Evolutionary conservation across 768 basidiomycete species (phyloP), one percentile per base, ranked within the genome.

Genomic region (Coprinellus micaceus): DNA sequence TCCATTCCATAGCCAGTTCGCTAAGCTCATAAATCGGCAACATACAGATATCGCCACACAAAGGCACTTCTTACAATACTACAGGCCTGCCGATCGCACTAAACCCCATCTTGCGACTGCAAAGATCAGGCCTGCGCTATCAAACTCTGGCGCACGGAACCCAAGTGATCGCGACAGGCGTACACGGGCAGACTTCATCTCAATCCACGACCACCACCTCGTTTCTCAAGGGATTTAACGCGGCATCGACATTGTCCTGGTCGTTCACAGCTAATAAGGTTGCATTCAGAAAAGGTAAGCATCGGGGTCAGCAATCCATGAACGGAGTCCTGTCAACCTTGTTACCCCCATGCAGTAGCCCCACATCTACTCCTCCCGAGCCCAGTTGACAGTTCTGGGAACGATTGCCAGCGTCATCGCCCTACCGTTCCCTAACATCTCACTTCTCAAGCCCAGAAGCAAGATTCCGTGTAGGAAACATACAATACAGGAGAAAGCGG

Each of bases 301-400:
- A 46, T n/a, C n/a, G 25, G 44, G 19, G 19, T 11, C 44, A 46
- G 19, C 44, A 24, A 46, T 46, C 44, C 44, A 46, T 13, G 44
- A 46, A 13, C 36, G 47, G 47, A 30, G 47, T 26, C 26, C 47
- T 49, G 47, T 28, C 47, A 49, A 49, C 47, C 28, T 49, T 49
- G 47, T 49, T 49, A 49, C 30, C 47, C 12, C 47, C 47, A 49
- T 49, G 9, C 47, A 30, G 24, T 28, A 4, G n/a, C 13, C 44
- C 13, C 44, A 13, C 19, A 25, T 13, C 25, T 22, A 19, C n/a
- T 24, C 11, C 25, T 24, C 24, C 44, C 24, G 12, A 45, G 2
- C 44, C 19, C 44, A n/a, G 6, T 11, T 25, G 24, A n/a, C 44
- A 46, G 44, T 24, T 21, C 44, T 37, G 36, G 17, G 36, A 37